Conservation (phyloP, 192 early-diverging fungal species). For the Borealophlyctis nickersoniae region DNA sequence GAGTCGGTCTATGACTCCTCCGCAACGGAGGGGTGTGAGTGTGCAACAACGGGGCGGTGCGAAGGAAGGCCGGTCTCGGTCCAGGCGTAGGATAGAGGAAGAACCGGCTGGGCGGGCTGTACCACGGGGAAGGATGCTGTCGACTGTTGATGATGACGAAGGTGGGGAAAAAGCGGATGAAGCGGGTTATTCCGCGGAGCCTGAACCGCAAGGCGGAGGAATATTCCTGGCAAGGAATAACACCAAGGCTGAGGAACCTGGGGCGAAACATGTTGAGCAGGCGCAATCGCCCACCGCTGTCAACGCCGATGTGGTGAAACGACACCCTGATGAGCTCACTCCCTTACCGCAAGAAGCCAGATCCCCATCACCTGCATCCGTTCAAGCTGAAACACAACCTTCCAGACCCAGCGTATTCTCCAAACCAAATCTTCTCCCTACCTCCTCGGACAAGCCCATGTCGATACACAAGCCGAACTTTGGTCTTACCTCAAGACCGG, state of each 20-base stretch:
- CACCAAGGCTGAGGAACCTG: not conserved
- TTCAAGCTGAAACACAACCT: too few relatives aligned
- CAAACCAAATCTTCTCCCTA: not conserved
- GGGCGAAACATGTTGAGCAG: not conserved
- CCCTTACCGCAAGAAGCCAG: not conserved
- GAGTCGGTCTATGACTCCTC: too few relatives aligned
- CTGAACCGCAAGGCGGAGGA: too few relatives aligned
- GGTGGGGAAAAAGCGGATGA: not conserved
- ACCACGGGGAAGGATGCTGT: not conserved
- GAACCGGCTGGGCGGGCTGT: not conserved
- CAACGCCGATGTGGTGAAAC: not conserved
- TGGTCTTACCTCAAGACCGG: not conserved
- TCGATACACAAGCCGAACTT: not conserved
- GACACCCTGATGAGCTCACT: not conserved
- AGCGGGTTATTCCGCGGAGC: too few relatives aligned
- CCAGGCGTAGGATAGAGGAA: not conserved
- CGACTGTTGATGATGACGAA: not conserved
- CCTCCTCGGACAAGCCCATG: not conserved
- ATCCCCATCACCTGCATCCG: not conserved
- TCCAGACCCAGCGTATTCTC: too few relatives aligned
- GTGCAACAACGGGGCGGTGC: too few relatives aligned
- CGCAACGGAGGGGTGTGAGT: too few relatives aligned
- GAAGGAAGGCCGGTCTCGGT: not conserved
- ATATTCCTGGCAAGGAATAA: too few relatives aligned
- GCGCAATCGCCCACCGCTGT: not conserved